A percentile compares a stretch with the other conserved stretches of the same genome.
Evolutionary conservation across 2,329 filamentous ascomycete species (phyloP).

Genomic region (Phyllosticta capitalensis): DNA sequence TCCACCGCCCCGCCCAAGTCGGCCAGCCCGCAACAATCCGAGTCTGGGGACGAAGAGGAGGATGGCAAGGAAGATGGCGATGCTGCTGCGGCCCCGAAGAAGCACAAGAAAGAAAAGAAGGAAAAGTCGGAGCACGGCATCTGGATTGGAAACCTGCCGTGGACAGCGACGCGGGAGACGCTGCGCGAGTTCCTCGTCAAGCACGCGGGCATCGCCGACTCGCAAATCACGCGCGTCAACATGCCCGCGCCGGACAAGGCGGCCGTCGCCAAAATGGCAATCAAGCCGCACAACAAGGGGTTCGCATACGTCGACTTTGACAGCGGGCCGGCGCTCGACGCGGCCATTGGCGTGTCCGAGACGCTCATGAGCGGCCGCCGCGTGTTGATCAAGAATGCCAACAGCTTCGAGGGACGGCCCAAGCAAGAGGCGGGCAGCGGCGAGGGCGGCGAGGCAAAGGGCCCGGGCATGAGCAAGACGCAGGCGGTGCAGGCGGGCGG

Average conservation of each 20-base stretch:
- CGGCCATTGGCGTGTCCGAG: slow-evolving; percentile 82
- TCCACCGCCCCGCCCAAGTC: slow-evolving; percentile 11
- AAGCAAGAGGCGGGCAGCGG: slow-evolving; percentile 46
- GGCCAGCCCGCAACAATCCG: slow-evolving; percentile 10
- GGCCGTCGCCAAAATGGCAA: slow-evolving; percentile 30
- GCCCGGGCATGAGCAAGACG: slow-evolving; percentile 2
- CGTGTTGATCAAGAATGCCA: slow-evolving; percentile 87
- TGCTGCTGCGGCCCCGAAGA: slow-evolving; percentile 18
- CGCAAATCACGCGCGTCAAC: slow-evolving; percentile 75
- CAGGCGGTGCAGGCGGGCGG: slow-evolving; percentile 14
- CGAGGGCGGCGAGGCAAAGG: slow-evolving; percentile 13
- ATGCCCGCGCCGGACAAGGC: slow-evolving; percentile 50
- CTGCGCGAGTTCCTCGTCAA: slow-evolving; percentile 72
- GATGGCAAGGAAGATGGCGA: slow-evolving; percentile 28
- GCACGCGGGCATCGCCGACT: slow-evolving; percentile 48
- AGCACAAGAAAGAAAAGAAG: slow-evolving; percentile 21
- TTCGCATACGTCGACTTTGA: slow-evolving; percentile 95
- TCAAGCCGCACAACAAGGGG: slow-evolving; percentile 67
- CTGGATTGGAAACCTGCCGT: slow-evolving; percentile 96
- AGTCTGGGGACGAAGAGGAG: slow-evolving; percentile 7
- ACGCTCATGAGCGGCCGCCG: slow-evolving; percentile 65
- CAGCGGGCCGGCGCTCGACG: slow-evolving; percentile 55
- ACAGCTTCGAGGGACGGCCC: slow-evolving; percentile 82
- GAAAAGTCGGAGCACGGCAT: slow-evolving; percentile 72
- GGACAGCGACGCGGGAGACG: slow-evolving; percentile 63